Percentiles rank a stretch among this genome's conserved stretches.
phyloP scores from a whole-genome alignment of 2,329 filamentous ascomycete species.

The Pseudocercospora pini-densiflorae region DNA sequence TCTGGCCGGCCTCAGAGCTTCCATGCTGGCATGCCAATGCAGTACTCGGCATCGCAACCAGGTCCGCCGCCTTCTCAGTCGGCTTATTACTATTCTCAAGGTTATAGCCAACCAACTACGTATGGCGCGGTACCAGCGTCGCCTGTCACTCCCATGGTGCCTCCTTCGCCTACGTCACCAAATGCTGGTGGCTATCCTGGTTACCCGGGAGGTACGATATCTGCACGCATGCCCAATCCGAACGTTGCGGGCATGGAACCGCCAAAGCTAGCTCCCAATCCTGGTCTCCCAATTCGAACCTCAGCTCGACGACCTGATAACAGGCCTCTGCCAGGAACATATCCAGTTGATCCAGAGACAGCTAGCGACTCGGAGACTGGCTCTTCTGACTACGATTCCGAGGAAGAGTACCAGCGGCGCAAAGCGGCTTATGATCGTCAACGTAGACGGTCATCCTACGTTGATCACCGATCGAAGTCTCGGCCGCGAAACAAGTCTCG shows the following conservation, averaged over 20 bases:
- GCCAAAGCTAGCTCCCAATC: slow-evolving; percentile 17
- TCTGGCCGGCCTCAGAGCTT: slow-evolving; percentile 31
- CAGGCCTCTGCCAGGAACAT: background rate
- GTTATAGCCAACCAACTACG: slow-evolving; percentile 20
- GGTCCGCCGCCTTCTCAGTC: slow-evolving; percentile 36
- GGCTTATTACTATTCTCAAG: slow-evolving; percentile 29
- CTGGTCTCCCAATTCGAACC: slow-evolving; percentile 12
- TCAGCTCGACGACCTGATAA: slow-evolving; percentile 22
- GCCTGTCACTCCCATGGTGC: slow-evolving; percentile 13
- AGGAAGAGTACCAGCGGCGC: slow-evolving; percentile 23
- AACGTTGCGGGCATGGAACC: slow-evolving; percentile 24
- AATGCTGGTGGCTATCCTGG: slow-evolving; percentile 22
- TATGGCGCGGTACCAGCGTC: slow-evolving; percentile 31
- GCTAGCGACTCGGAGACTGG: slow-evolving; percentile 18
- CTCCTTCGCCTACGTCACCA: slow-evolving; percentile 26
- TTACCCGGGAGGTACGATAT: slow-evolving; percentile 23
- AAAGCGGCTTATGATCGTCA: slow-evolving; percentile 12
- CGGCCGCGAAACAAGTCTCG: slow-evolving; percentile 14
- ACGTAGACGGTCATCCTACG: slow-evolving; percentile 10
- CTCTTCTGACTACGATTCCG: slow-evolving; percentile 30
- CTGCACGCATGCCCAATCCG: slow-evolving; percentile 32
- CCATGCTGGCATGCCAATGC: slow-evolving; percentile 23
- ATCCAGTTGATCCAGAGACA: slow-evolving; percentile 8
- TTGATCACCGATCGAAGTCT: slow-evolving; percentile 17
- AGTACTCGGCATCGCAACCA: slow-evolving; percentile 19